Evolutionary conservation across 1,284 basidiomycete species (phyloP).

Genomic region (Heterobasidion irregulare): DNA sequence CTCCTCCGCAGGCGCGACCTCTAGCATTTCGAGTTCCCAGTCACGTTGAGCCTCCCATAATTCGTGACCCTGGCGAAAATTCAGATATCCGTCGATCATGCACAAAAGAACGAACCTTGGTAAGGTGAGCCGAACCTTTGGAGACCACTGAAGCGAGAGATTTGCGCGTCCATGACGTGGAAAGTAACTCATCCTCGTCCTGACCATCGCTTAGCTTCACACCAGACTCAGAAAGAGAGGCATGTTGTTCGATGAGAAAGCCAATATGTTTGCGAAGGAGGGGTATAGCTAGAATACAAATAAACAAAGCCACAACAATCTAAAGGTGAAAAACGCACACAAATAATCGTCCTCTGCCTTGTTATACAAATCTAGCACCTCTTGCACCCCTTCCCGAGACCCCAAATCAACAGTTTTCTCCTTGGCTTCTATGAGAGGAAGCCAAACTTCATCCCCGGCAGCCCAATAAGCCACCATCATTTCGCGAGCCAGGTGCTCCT

Average conservation of each 20-base stretch:
- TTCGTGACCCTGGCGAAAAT: constrained; percentile 47
- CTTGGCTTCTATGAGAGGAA: constrained; percentile 51
- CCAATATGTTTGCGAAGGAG: constrained; percentile 64
- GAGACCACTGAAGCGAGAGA: constrained; percentile 45
- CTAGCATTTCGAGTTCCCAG: constrained; percentile 66
- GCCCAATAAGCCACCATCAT: constrained; percentile 58
- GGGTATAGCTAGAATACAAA: constrained; percentile 48
- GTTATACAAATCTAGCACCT: constrained; percentile 56
- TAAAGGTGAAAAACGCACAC: constrained; percentile 43
- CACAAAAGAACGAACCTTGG: constrained; percentile 32
- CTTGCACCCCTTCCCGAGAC: constrained; percentile 40
- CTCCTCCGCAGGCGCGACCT: constrained; percentile 33
- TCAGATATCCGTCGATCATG: background rate
- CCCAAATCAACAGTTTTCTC: constrained; percentile 37
- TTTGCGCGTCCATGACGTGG: constrained; percentile 49
- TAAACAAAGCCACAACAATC: constrained; percentile 11
- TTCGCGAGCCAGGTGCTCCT: constrained; percentile 55
- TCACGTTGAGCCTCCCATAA: constrained; percentile 70
- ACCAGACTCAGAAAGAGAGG: constrained; percentile 35
- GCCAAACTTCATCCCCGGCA: constrained; percentile 60
- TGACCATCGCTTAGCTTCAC: constrained; percentile 25
- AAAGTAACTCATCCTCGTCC: constrained; percentile 46
- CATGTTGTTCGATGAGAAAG: constrained; percentile 53
- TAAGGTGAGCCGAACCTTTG: constrained; percentile 55
- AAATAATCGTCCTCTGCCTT: constrained; percentile 75